Evolutionary conservation across 2,329 filamentous ascomycete species (phyloP).

Genomic region (Cucurbitaria berberidis): DNA sequence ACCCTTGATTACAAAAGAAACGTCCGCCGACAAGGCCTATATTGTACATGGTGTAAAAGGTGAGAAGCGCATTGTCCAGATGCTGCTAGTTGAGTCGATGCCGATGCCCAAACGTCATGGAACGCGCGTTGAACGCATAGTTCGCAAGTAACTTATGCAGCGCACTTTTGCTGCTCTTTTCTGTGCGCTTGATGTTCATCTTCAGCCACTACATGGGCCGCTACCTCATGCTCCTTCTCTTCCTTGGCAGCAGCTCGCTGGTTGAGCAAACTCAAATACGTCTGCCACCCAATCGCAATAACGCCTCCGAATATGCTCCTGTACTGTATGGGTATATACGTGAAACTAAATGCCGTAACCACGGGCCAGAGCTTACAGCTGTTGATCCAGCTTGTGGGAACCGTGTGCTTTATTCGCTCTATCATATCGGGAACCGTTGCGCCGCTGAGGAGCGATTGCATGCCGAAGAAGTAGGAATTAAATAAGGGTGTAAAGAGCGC

Average conservation of each 20-base stretch:
- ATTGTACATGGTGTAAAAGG: background rate
- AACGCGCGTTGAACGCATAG: too few species aligned
- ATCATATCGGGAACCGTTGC: constrained; percentile 68
- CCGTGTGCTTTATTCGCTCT: constrained; percentile 74
- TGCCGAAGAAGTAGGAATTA: constrained; percentile 60
- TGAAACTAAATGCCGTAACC: constrained; percentile 84
- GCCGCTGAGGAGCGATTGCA: constrained; percentile 61
- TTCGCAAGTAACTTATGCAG: constrained; percentile 10
- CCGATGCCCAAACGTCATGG: background rate
- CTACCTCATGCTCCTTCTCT: constrained; percentile 24
- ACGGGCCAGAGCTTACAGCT: constrained; percentile 87
- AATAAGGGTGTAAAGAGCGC: constrained; percentile 74
- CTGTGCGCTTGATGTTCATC: constrained; percentile 6
- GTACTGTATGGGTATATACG: constrained; percentile 80
- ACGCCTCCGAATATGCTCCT: constrained; percentile 77
- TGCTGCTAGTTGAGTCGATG: too few species aligned
- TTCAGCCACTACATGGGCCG: constrained; percentile 1
- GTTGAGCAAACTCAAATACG: constrained; percentile 84
- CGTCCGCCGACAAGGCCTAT: background rate
- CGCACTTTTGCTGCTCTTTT: constrained; percentile 21
- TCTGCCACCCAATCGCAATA: constrained; percentile 89
- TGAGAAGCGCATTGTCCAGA: too few species aligned
- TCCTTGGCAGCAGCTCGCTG: constrained; percentile 70
- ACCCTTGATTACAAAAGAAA: constrained; percentile 15
- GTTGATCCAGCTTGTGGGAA: constrained; percentile 78